Evolutionary conservation across 441 rosid species (phyloP), one percentile per base, ranked within the genome.

Genomic region (Daphne laureola): DNA sequence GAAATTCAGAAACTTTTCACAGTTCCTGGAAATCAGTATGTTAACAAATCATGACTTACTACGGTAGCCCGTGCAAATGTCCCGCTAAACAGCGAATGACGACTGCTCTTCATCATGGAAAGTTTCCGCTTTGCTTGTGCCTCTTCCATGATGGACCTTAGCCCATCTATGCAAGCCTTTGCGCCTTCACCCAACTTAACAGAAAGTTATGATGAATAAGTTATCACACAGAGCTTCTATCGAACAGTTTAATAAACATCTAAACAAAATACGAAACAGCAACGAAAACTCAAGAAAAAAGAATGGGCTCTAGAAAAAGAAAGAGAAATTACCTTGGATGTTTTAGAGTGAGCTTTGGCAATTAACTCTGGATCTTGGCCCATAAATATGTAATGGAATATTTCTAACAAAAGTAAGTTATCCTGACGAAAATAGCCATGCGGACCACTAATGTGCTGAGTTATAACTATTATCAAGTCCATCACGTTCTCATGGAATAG

Each of bases 1-100:
- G 14, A 42, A 54, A 12, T 57, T 18, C 44, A 49, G 53, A 62
- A 62, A 9, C 38, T 46, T 35, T 59, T 43, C 57, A 47, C 41
- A 61, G 21, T 43, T 61, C 49, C 54, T 27, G 25, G 38, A 31
- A 21, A 57, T 4, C 59, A 62, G 58, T 14, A 63, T 53, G 46
- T 58, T 17, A 44, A 12, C 14, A 8, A 44, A 14, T 13, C 54
- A 66, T 41, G 36, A 46, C 78, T 18, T 76, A 94, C 99, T 92
- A 94, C 77, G 49, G 90, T 66, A 65, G 78, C 63, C 54, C 96
- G 82, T 11, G 93, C 72, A 78, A 87, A 94, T 59, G 95, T 86
- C 72, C 99, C 97, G 65, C 83, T 76, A 67, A 90, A 87, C 60
- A 83, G 94, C 43, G 97, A 87, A 72, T 86, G 93, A 35, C 86